Percentiles rank a stretch among this genome's conserved stretches.
phyloP scores from a whole-genome alignment of 495 filamentous ascomycete genomes.

The Sphaerosporella brunnea region DNA sequence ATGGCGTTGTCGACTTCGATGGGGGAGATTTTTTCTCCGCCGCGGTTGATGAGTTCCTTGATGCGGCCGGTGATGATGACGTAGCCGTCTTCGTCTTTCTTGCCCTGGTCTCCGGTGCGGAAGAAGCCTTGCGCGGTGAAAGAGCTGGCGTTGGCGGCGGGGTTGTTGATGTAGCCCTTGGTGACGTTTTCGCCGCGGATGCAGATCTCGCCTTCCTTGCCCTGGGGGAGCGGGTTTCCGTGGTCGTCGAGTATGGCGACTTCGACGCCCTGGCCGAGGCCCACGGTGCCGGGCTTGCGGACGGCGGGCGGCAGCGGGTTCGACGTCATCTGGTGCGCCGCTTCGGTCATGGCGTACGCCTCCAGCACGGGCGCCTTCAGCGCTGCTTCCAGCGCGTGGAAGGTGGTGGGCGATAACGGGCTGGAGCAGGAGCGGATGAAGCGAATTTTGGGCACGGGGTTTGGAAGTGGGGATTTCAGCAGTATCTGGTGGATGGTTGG shows the following conservation, averaged over 20 bases:
- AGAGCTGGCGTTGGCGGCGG: conserved; percentile 46
- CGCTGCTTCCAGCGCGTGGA: conserved; percentile 51
- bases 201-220: conserved; percentile 58
- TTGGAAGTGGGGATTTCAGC: conserved; percentile 48
- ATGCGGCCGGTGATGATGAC: conserved; percentile 62
- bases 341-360: conserved; percentile 86
- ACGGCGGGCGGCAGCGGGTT: conserved; percentile 60
- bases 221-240: conserved; percentile 43
- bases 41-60: conserved; percentile 74
- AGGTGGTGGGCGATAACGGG: conserved; percentile 56
- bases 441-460: conserved; percentile 49
- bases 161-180: conserved; percentile 66
- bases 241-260: conserved; percentile 52
- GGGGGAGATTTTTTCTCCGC: conserved; percentile 66
- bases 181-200: conserved; percentile 67
- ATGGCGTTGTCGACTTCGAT: conserved; percentile 72
- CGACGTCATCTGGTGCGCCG: conserved; percentile 74
- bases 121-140: conserved; percentile 59
- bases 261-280: conserved; percentile 64
- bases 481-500: conserved; percentile 82
- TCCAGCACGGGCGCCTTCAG: conserved; percentile 67
- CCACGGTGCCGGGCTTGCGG: conserved; percentile 61
- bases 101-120: conserved; percentile 70
- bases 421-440: conserved; percentile 80
- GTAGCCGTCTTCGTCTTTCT: conserved; percentile 54